Percentiles rank a stretch among this genome's conserved stretches.
Evolutionary conservation across 768 basidiomycete species (phyloP).

Genomic region (Termitomyces sp.): DNA sequence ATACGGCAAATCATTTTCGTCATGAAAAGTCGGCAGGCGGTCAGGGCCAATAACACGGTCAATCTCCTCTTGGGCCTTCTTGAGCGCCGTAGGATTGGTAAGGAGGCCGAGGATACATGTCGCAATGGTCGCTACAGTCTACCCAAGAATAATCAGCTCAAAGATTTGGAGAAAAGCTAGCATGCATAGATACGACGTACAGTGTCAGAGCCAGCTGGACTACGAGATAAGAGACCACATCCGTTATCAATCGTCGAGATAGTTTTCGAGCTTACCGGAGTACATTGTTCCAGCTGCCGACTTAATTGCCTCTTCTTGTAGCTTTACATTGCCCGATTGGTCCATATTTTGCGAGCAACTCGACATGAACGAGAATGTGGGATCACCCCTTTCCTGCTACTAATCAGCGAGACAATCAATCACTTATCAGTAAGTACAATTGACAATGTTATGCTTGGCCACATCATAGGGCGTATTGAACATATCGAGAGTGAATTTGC

Average conservation of each 20-base stretch:
- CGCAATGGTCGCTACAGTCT: constrained; percentile 22
- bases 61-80: constrained; percentile 28
- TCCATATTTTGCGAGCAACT: not conserved
- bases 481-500: constrained; percentile 15
- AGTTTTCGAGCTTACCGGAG: not conserved
- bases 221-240: not conserved
- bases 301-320: not conserved
- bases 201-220: not conserved
- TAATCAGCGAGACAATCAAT: not conserved
- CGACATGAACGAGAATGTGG: not conserved
- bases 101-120: constrained; percentile 27
- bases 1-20: constrained; percentile 25
- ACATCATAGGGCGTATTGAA: constrained; percentile 20
- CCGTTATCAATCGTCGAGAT: not conserved
- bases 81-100: constrained; percentile 22
- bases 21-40: constrained; percentile 27
- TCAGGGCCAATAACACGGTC: constrained; percentile 23
- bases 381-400: not conserved
- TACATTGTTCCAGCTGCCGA: not conserved
- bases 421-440: too few species aligned
- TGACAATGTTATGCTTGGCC: constrained; percentile 16
- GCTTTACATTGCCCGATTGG: not conserved
- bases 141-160: not conserved
- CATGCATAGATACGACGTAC: not conserved
- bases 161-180: not conserved